phyloP scores from a whole-genome alignment of 345 rosid species.

The Hibiscus trionum region DNA sequence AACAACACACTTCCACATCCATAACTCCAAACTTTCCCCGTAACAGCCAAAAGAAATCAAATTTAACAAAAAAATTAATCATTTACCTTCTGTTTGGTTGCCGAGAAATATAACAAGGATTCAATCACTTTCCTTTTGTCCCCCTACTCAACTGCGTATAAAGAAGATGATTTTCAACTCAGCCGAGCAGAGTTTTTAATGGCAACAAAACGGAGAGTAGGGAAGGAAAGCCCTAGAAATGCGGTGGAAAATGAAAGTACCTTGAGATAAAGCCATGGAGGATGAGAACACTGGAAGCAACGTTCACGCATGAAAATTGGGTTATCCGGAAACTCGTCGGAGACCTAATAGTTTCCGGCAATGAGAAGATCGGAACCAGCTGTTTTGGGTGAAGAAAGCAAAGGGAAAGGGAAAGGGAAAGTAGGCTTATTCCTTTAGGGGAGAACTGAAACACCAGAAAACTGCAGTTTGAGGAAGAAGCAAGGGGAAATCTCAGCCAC shows the following conservation, averaged over 20 bases:
- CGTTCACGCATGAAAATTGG: conserved; percentile 24
- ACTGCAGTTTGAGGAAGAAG: conserved; percentile 14
- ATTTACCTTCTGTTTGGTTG: conserved; percentile 12
- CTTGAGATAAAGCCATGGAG: conserved; percentile 33
- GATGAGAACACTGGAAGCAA: conserved; percentile 12
- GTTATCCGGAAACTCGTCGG: conserved; percentile 27
- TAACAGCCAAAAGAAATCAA: not conserved
- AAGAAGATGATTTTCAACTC: not conserved
- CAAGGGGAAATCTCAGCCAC: conserved; percentile 47
- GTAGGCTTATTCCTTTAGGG: not conserved
- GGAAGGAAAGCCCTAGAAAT: conserved; percentile 10
- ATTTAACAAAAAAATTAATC: not conserved
- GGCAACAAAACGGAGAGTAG: conserved; percentile 30
- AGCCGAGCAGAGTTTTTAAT: conserved; percentile 6
- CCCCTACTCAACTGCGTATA: not conserved
- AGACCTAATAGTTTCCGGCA: conserved; percentile 22
- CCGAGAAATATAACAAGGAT: conserved; percentile 7
- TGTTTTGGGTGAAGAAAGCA: not conserved
- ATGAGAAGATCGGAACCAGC: not conserved
- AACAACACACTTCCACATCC: conserved; percentile 15
- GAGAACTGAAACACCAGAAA: conserved; percentile 35
- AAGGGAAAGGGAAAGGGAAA: conserved; percentile 10
- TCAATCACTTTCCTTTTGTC: not conserved
- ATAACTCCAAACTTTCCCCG: not conserved
- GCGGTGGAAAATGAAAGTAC: conserved; percentile 17